Evolutionary conservation across 768 basidiomycete species (phyloP), one percentile per base, ranked within the genome.

Genomic region (Trametopsis cervina): DNA sequence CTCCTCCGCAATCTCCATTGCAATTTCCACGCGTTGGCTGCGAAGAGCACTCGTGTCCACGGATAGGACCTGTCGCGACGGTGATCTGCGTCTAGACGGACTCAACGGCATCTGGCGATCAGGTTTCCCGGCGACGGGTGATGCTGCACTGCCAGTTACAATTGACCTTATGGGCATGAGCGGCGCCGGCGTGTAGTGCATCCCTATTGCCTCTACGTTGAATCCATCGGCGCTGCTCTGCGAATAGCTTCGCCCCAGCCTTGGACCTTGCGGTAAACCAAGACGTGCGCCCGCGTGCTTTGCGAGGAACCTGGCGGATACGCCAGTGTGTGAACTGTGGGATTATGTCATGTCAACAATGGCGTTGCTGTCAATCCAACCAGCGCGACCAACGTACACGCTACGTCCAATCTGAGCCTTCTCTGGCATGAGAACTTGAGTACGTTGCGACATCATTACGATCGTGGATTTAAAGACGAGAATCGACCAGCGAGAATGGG

Each of bases 1-100:
- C 53, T 67, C 61, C 27, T 63, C 55, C n/a, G 65, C 60, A 21
- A 69, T 67, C 41, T 58, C 58, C 55, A 60, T 57, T 9, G 68
- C 63, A 22, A 69, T 46, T 9, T 57, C 51, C 2, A 60, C 52
- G 42, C 40, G 29, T 15, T 15, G 9, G 15, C 9, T 15, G 7
- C 15, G 29, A 15, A 33, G 29, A 7, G 29, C 29, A 7, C 15
- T 33, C 9, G 29, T 33, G 29, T 33, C 29, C 7, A 33, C 9
- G 29, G 29, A 15, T 7, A 33, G 29, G 9, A 33, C 9, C 9
- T 15, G 29, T 33, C 29, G 29, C 15, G 15, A 33, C 9, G 29
- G 15, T 33, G 29, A 33, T 15, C 15, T 7, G 7, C 29, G 9
- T 7, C 15, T 15, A 15, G 7, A 33, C 9, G 29, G 15, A 7